Conservation (phyloP, 1,284 basidiomycete genomes). For the Puccinia brachypodii region DNA sequence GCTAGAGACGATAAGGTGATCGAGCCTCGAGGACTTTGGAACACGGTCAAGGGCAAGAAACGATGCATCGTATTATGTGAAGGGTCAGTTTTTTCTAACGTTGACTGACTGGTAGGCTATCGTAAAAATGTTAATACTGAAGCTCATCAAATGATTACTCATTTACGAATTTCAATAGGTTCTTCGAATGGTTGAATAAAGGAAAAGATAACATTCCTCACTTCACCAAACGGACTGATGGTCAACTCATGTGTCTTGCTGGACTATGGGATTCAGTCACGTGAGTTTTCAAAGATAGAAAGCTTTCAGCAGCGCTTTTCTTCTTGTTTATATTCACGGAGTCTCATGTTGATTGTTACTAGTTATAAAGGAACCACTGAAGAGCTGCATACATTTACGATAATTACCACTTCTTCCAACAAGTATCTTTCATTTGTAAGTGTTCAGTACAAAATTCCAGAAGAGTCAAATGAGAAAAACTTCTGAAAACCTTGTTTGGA, state of each 20-base stretch:
- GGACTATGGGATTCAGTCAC: conserved; percentile 77
- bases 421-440: conserved; percentile 57
- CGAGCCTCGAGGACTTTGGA: conserved; percentile 70
- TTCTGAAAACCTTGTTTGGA: too few relatives aligned
- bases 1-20: conserved; percentile 80
- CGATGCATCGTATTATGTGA: conserved; percentile 56
- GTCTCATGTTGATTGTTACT: too few relatives aligned
- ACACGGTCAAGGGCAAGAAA: conserved; percentile 63
- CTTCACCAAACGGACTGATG: conserved; percentile 70
- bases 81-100: conserved; percentile 54
- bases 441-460: background rate
- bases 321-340: too few relatives aligned
- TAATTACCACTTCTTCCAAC: conserved; percentile 71
- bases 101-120: background rate
- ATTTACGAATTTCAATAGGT: conserved; percentile 62
- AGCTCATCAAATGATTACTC: background rate
- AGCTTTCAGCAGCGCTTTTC: background rate
- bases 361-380: conserved; percentile 62
- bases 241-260: conserved; percentile 75
- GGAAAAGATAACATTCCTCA: conserved; percentile 75
- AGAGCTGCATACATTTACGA: conserved; percentile 77
- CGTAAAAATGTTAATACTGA: background rate
- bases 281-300: conserved; percentile 49
- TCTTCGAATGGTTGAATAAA: conserved; percentile 87
- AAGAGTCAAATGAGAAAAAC: too few relatives aligned